Base-by-base conservation (phyloP, 163 green algal genomes). In the Chlamydomonas reinhardtii region DNA sequence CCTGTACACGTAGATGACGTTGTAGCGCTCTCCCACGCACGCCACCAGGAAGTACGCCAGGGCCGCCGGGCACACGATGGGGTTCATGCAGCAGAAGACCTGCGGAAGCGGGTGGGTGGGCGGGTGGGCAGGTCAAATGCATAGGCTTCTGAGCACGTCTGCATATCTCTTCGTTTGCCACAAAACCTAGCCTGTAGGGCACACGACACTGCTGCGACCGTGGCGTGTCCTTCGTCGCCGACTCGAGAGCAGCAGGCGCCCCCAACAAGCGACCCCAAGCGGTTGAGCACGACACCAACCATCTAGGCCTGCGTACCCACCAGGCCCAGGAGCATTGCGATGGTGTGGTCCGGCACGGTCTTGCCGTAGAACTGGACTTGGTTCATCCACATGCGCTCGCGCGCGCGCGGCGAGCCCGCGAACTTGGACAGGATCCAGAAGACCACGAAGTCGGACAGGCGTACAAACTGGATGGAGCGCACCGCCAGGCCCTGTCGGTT, bases 281-380 rank as follows among this genome's bases (percentile, higher is more conserved):
- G n/a, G n/a, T n/a, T n/a, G n/a, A n/a, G n/a, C n/a, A n/a, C n/a
- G n/a, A n/a, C n/a, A n/a, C n/a, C n/a, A n/a, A n/a, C n/a, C n/a
- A n/a, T n/a, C n/a, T n/a, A n/a, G n/a, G n/a, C n/a, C n/a, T n/a
- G n/a, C n/a, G 20, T 22, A 29, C 95, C 96, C 3, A 91, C 92
- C 61, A 97, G 71, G 11, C 94, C 95, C 32, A 98, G 83, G 48
- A 98, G 89, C 22, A 97, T 85, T 12, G 85, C 83, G 29, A 98
- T 96, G 32, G 89, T 94, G 85, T 95, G 93, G 74, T 92, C 81
- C 35, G 81, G 72, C 72, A 75, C 70, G 1, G 59, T 83, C 16
- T 69, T 78, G 29, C 88, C 88, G 74, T 84, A 82, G 43, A 56
- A 22, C 62, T 70, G 62, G 27, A 32, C 14, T 74, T 92, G 84